phyloP scores from a whole-genome alignment of 192 early-diverging fungal genomes.

The Coemansia sp. region DNA sequence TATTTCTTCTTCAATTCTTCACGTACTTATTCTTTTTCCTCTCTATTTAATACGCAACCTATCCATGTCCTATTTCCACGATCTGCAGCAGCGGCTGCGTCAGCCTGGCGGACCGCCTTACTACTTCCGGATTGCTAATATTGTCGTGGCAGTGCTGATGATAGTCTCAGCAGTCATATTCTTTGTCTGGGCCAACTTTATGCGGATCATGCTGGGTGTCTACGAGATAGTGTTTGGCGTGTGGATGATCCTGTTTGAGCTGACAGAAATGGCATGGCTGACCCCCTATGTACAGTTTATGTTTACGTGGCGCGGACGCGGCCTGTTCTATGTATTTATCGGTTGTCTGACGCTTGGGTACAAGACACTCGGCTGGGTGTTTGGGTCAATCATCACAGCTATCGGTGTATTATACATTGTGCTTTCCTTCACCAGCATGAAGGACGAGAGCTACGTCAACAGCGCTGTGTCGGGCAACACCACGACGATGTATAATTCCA shows the following conservation, averaged over 20 bases:
- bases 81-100: constrained; percentile 36
- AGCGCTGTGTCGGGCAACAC: not conserved
- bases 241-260: constrained; percentile 49
- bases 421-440: constrained; percentile 41
- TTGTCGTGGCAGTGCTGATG: constrained; percentile 44
- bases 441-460: constrained; percentile 36
- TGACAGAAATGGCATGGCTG: constrained; percentile 42
- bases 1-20: not conserved
- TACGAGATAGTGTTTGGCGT: constrained; percentile 44
- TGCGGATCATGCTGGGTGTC: constrained; percentile 50
- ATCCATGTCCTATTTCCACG: constrained; percentile 22
- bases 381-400: constrained; percentile 43
- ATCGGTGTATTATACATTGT: constrained; percentile 38
- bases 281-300: constrained; percentile 47
- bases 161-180: constrained; percentile 42
- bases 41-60: not conserved
- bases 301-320: constrained; percentile 53
- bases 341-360: constrained; percentile 47
- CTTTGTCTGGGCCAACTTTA: constrained; percentile 46
- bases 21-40: not conserved
- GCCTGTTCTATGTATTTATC: constrained; percentile 48
- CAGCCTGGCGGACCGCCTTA: constrained; percentile 50
- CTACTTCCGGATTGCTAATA: constrained; percentile 44
- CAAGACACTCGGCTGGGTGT: constrained; percentile 37
- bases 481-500: constrained; percentile 3